These are phyloP conservation scores for Rhizophora apiculata DNA, from an alignment of 345 rosid genomes.

Conservation along the genomic window DNA sequence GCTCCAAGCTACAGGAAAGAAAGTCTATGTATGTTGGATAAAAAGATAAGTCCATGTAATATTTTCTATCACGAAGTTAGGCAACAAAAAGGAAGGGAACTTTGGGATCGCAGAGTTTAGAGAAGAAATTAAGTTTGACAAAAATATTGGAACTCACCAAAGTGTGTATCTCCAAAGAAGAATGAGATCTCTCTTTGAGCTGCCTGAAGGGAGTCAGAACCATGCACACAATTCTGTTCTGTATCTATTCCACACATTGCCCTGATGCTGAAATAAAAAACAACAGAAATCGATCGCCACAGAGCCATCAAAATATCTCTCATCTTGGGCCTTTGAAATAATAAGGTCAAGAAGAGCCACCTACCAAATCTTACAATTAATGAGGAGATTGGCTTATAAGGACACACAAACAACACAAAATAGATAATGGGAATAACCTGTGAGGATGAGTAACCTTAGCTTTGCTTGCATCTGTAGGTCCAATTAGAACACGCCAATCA, in stretches of 20 bases:
- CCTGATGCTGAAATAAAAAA: constrained; percentile 12
- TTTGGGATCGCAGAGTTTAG: no score
- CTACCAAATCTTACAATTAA: no score
- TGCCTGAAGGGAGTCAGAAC: constrained; percentile 59
- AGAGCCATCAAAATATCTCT: no score
- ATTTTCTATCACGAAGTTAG: no score
- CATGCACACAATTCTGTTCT: constrained; percentile 73
- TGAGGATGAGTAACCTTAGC: constrained; percentile 36
- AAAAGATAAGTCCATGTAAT: no score
- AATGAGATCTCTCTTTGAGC: constrained; percentile 61
- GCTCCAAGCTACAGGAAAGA: no score
- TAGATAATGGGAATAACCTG: constrained; percentile 3
- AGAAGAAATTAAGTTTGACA: background rate
- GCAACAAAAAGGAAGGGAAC: no score
- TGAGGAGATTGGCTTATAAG: no score
- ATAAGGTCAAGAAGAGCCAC: no score
- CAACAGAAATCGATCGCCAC: no score
- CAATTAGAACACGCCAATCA: constrained; percentile 56
- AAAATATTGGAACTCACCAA: constrained; percentile 38
- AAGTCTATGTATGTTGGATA: no score
- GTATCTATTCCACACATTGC: constrained; percentile 70
- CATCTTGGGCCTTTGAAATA: no score
- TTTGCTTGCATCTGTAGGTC: constrained; percentile 47
- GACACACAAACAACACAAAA: background rate
- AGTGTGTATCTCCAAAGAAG: constrained; percentile 51